A percentile compares a stretch with the other conserved stretches of the same genome.
Conservation (phyloP, 2,329 filamentous ascomycete genomes). For the Harringtonia aguacate region DNA sequence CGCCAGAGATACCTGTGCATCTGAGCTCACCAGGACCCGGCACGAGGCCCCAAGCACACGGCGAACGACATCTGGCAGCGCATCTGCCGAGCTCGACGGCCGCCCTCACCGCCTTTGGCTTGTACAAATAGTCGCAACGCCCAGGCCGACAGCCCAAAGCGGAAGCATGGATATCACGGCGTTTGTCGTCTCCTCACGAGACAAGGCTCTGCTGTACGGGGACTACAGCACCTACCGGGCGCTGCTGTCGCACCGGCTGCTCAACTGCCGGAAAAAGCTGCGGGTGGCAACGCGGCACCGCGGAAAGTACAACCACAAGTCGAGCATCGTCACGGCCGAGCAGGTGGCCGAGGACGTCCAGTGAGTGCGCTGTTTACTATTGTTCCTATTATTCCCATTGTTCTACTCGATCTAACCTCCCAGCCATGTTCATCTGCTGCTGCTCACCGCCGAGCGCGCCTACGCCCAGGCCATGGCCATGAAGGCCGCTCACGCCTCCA, state of each 20-base stretch:
- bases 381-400: constrained; percentile 3
- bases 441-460: constrained; percentile 80
- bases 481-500: constrained; percentile 71
- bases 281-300: constrained; percentile 75
- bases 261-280: constrained; percentile 75
- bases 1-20: too few species aligned
- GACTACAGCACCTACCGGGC: constrained; percentile 80
- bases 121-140: too few species aligned
- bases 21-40: too few species aligned
- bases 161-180: constrained; percentile 86
- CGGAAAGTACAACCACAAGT: constrained; percentile 65
- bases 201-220: constrained; percentile 75
- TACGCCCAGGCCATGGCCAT: constrained; percentile 96
- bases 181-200: constrained; percentile 67
- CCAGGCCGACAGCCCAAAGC: too few species aligned
- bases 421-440: constrained; percentile 67
- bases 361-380: constrained; percentile 36
- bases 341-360: constrained; percentile 66
- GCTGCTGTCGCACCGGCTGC: constrained; percentile 69
- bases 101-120: too few species aligned
- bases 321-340: constrained; percentile 58
- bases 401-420: not conserved
- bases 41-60: too few species aligned
- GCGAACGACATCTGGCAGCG: too few species aligned
- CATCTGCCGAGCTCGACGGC: too few species aligned